Base-by-base conservation (phyloP, 2,329 filamentous ascomycete genomes). In the Pseudofabraea citricarpa region DNA sequence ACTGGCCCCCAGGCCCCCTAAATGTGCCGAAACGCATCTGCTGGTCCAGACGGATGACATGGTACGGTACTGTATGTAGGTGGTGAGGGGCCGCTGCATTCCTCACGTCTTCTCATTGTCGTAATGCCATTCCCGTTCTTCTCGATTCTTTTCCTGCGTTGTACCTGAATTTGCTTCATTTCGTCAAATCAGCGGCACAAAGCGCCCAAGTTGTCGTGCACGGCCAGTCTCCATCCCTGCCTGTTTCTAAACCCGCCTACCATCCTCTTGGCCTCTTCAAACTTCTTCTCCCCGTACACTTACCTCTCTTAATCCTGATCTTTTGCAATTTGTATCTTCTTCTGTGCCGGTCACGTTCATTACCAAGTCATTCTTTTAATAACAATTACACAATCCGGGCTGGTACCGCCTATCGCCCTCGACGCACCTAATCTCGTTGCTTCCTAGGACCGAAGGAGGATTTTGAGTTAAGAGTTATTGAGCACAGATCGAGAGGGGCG, bases 331-430 rank as follows among this genome's bases (percentile, higher is more conserved):
- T 52, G 29, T 49, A 35, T 47, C 35, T 40, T 36, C 36, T 52
- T 55, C 51, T 56, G 45, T 57, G 57, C 56, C 43, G 52, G 57
- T 52, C 57, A 57, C 55, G 51, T 52, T 55, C 51, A 44, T 47
- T 51, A 42, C 29, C 29, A 45, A 51, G 41, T 48, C 50, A 44
- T 45, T 53, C 48, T 37, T 56, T 55, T 40, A 49, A 44, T 40
- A n/a, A n/a, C n/a, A n/a, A n/a, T n/a, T n/a, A n/a, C n/a, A n/a
- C n/a, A n/a, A n/a, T n/a, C n/a, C n/a, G n/a, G 46, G 39, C 18
- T 46, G 35, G 35, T 13, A 10, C 18, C 35, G 35, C 27, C 27
- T n/a, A n/a, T n/a, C n/a, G n/a, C n/a, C n/a, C n/a, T n/a, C n/a
- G n/a, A n/a, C n/a, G n/a, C n/a, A n/a, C n/a, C n/a, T n/a, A n/a